A percentile compares a stretch with the other conserved stretches of the same genome.
These are phyloP conservation scores for Eremochloa ophiuroides DNA, from an alignment of 176 grass and related monocot genomes.

Conservation along the genomic window DNA sequence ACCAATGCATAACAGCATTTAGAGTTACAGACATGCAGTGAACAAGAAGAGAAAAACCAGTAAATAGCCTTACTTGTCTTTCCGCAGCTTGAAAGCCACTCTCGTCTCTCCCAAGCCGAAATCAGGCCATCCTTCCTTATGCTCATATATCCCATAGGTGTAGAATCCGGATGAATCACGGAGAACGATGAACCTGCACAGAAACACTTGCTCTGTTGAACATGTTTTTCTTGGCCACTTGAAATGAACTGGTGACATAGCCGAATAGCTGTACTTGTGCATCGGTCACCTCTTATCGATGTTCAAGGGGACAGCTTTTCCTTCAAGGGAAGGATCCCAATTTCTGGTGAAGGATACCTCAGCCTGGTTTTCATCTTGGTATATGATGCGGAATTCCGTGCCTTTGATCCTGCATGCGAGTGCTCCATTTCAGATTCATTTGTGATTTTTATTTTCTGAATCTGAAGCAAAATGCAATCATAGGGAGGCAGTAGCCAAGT, in stretches of 20 bases:
- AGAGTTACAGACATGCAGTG: background rate
- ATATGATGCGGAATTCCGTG: slow-evolving; percentile 61
- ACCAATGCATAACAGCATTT: slow-evolving; percentile 14
- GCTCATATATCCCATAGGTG: slow-evolving; percentile 90
- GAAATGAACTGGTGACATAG: background rate
- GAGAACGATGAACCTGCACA: slow-evolving; percentile 77
- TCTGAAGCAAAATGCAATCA: background rate
- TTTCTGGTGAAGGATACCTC: slow-evolving; percentile 91
- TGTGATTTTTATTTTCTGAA: background rate
- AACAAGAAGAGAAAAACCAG: background rate
- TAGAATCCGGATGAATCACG: slow-evolving; percentile 77
- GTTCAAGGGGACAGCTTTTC: slow-evolving; percentile 79
- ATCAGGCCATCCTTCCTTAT: slow-evolving; percentile 79
- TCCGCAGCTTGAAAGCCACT: slow-evolving; percentile 95
- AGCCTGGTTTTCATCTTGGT: slow-evolving; percentile 68
- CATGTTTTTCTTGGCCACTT: no score
- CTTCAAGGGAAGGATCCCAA: slow-evolving; percentile 75
- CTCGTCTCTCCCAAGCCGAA: slow-evolving; percentile 79
- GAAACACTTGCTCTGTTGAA: background rate
- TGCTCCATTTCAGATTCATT: background rate
- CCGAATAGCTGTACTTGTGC: background rate
- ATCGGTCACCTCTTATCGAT: slow-evolving; percentile 81
- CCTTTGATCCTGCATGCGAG: slow-evolving; percentile 67
- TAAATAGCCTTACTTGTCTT: slow-evolving; percentile 64
- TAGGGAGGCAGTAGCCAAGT: background rate